Base-by-base conservation (phyloP, 2,329 filamentous ascomycete genomes). In the Monilinia laxa region DNA sequence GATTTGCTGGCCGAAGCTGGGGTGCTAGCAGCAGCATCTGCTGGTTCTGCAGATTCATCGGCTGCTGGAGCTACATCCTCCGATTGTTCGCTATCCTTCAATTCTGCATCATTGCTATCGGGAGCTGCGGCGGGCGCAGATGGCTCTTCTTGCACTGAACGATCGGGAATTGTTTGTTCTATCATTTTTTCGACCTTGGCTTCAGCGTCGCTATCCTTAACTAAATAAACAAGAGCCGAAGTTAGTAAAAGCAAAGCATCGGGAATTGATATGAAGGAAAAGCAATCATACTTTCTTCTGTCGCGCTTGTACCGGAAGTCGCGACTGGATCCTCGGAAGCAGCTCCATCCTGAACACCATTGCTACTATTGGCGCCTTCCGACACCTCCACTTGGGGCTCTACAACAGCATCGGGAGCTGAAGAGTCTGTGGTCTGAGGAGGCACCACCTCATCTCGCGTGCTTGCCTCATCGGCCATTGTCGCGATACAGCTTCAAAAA, bases 1-100 rank as follows among this genome's bases (percentile, higher is more conserved):
- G 80, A 80, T 62, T 81, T 76, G 40, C 78, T 78, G 47, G 80
- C 78, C 67, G 84, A 79, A 52, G 77, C 69, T 60, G 79, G 74
- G n/a, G 79, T 74, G 28, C 76, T 76, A 51, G 75, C 75, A 66
- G 76, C 73, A 72, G 73, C 70, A 68, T 76, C 77, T 38, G 74
- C 74, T 42, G 76, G 73, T 23, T 72, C 68, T 45, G 66, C 71
- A 59, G 70, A 71, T 35, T 70, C 68, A 9, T 73, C 70, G n/a
- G 73, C 71, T 56, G 71, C 70, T 59, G 72, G 70, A 23, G 68
- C 72, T 40, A 70, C 62, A 59, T 72, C 73, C 49, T 74, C 75
- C 59, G 74, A 73, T 66, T 77, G 75, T 70, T 74, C 70, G 38
- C 72, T 71, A 35, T 73, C 73, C 68, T 78, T 76, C 73, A 79